Percentiles rank a stretch among this genome's conserved stretches.
Evolutionary conservation across 148 eudicot genomes (phyloP).

Genomic region (Cornus controversa): DNA sequence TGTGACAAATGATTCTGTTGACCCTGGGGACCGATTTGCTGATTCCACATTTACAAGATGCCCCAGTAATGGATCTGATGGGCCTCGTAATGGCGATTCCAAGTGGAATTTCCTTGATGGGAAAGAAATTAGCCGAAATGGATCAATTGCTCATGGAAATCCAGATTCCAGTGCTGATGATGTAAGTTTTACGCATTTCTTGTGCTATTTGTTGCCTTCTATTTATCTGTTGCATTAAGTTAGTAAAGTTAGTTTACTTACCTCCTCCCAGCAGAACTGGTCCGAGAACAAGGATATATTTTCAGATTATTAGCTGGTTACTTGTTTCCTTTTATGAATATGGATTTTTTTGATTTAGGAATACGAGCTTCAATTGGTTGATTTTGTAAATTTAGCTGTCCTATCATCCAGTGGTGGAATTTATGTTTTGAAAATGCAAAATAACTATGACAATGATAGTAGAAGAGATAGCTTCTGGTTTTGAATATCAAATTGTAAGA

Average conservation of each 20-base stretch:
- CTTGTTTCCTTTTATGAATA: background rate
- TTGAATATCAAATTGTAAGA: background rate
- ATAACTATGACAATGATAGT: background rate
- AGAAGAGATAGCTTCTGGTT: background rate
- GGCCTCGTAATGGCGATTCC: conserved; percentile 36
- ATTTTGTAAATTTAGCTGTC: background rate
- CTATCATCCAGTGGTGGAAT: background rate
- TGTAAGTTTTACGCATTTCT: conserved; percentile 49
- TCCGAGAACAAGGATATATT: background rate
- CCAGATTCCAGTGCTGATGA: conserved; percentile 46
- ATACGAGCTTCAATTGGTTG: background rate
- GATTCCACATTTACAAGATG: conserved; percentile 48
- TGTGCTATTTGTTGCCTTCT: background rate
- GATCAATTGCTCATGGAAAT: conserved; percentile 48
- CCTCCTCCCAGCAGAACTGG: background rate
- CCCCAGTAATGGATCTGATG: conserved; percentile 52
- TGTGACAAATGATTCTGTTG: conserved; percentile 50
- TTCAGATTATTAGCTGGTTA: background rate
- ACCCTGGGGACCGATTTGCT: conserved; percentile 43
- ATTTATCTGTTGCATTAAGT: background rate
- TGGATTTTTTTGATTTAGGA: background rate
- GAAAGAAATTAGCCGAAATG: conserved; percentile 59
- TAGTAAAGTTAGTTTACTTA: background rate
- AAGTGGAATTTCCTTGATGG: conserved; percentile 40
- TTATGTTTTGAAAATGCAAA: background rate